phyloP scores from a whole-genome alignment of 208 protist genomes.

The Tetramitus jugosus region DNA sequence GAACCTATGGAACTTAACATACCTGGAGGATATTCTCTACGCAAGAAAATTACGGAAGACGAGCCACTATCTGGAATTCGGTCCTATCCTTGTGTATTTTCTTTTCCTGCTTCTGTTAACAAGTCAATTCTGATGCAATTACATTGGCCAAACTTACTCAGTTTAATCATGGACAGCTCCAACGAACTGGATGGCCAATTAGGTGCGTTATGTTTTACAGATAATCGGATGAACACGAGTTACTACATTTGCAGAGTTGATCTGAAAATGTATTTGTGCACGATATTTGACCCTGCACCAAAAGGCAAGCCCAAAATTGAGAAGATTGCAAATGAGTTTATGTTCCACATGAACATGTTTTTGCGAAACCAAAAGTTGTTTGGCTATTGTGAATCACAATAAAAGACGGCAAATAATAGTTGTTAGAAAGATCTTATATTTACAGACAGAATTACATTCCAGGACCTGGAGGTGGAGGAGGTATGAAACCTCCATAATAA shows the following conservation, averaged over 20 bases:
- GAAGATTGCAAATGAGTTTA: not conserved
- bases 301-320: not conserved
- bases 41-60: not conserved
- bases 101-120: not conserved
- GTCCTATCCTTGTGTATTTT: slow-evolving; percentile 3
- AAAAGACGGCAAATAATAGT: too few relatives aligned
- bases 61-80: not conserved
- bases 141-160: not conserved
- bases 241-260: not conserved
- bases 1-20: too few relatives aligned
- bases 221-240: not conserved
- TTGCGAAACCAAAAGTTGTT: not conserved
- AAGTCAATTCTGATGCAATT: not conserved
- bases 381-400: too few relatives aligned
- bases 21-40: not conserved
- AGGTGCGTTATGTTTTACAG: not conserved
- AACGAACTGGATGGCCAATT: not conserved
- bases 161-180: slow-evolving; percentile 4
- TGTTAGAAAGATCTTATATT: too few relatives aligned
- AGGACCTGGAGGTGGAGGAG: too few relatives aligned
- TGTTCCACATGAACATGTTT: slow-evolving; percentile 14
- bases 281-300: not conserved
- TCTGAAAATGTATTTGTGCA: not conserved
- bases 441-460: too few relatives aligned
- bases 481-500: too few relatives aligned